Evolutionary conservation across 805 yeast genomes (phyloP).

Genomic region (Sungouiella thailandica): DNA sequence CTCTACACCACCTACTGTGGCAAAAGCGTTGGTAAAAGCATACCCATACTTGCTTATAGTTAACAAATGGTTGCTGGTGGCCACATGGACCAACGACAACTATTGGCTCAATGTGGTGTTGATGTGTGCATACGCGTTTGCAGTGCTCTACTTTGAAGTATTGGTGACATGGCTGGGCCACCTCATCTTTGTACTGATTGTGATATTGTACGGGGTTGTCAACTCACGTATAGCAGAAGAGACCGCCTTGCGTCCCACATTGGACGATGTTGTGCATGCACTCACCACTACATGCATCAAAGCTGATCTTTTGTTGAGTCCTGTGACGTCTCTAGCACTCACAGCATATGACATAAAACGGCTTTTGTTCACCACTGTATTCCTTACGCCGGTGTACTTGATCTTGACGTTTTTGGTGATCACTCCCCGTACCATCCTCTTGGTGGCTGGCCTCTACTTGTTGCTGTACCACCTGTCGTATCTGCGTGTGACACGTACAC

Average conservation of each 20-base stretch:
- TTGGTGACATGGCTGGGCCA: slow-evolving; percentile 81
- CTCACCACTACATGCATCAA: slow-evolving; percentile 71
- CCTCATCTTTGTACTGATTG: slow-evolving; percentile 55
- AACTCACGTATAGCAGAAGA: slow-evolving; percentile 53
- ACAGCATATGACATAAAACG: slow-evolving; percentile 76
- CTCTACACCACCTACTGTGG: slow-evolving; percentile 86
- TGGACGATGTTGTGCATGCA: slow-evolving; percentile 79
- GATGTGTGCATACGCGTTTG: slow-evolving; percentile 48
- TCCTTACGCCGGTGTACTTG: slow-evolving; percentile 81
- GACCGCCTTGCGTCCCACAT: slow-evolving; percentile 65
- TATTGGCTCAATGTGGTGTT: slow-evolving; percentile 67
- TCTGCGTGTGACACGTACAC: slow-evolving; percentile 74
- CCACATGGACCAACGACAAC: slow-evolving; percentile 91
- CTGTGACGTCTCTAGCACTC: slow-evolving; percentile 70
- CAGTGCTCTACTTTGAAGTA: slow-evolving; percentile 74
- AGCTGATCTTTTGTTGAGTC: slow-evolving; percentile 71
- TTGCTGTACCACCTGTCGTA: slow-evolving; percentile 85
- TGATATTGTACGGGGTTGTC: slow-evolving; percentile 56
- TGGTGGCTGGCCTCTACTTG: slow-evolving; percentile 53
- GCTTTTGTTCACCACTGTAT: slow-evolving; percentile 74
- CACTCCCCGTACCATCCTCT: slow-evolving; percentile 62
- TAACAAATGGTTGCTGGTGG: slow-evolving; percentile 61
- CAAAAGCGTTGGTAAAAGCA: slow-evolving; percentile 74
- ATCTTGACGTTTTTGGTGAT: slow-evolving; percentile 61
- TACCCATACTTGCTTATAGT: slow-evolving; percentile 80